Percentiles rank a stretch among this genome's conserved stretches.
These are phyloP conservation scores for Berberis vulgaris DNA, from an alignment of 164 flowering plant genomes.

Conservation along the genomic window DNA sequence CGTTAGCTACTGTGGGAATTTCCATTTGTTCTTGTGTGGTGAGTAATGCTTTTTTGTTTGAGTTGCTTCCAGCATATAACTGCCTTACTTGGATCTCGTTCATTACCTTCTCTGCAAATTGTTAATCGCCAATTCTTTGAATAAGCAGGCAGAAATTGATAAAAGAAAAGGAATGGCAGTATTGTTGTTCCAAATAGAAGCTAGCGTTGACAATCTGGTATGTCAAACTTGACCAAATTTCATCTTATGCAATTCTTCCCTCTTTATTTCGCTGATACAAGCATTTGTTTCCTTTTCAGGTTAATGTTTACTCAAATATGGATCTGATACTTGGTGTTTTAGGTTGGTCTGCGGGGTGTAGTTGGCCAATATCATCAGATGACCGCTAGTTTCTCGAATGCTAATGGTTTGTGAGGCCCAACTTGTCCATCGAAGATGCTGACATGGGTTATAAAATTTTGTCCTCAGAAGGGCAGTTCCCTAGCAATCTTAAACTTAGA, in stretches of 20 bases:
- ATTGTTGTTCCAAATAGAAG: slow-evolving; percentile 84
- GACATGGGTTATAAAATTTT: slow-evolving; percentile 8
- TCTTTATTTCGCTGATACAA: not conserved
- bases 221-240: not conserved
- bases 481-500: not conserved
- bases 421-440: not conserved
- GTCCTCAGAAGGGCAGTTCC: not conserved
- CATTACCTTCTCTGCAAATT: not conserved
- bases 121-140: not conserved
- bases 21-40: slow-evolving; percentile 86
- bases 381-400: slow-evolving; percentile 38
- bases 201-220: slow-evolving; percentile 67
- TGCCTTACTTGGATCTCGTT: no score
- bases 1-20: slow-evolving; percentile 56
- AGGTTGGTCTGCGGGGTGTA: slow-evolving; percentile 93
- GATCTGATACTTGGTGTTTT: slow-evolving; percentile 76
- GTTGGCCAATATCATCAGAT: slow-evolving; percentile 59
- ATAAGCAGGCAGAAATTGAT: slow-evolving; percentile 73
- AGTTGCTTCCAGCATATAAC: not conserved
- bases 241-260: not conserved
- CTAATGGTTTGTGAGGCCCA: slow-evolving; percentile 14
- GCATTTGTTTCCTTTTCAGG: slow-evolving; percentile 31
- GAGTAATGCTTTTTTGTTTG: slow-evolving; percentile 20
- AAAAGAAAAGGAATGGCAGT: slow-evolving; percentile 71
- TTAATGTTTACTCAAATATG: slow-evolving; percentile 52